These are phyloP conservation scores for Gnetum montanum DNA, from an alignment of 75 land plant species.

Conservation along the genomic window DNA sequence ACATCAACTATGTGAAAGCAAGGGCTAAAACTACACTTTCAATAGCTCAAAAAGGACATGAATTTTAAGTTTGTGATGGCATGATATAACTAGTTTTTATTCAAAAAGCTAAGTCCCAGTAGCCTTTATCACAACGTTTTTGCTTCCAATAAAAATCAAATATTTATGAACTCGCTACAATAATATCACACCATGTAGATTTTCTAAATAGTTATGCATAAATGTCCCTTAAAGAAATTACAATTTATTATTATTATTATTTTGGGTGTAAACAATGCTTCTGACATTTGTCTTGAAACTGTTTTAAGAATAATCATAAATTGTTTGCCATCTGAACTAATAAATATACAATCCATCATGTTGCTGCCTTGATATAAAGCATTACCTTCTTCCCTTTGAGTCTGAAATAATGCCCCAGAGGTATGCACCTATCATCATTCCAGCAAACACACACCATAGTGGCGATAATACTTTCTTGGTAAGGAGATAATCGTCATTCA, in stretches of 20 bases:
- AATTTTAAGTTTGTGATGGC: too few relatives aligned
- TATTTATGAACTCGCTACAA: too few relatives aligned
- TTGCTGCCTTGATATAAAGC: background rate
- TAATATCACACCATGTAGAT: too few relatives aligned
- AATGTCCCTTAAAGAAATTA: background rate
- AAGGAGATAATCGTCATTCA: constrained; percentile 58
- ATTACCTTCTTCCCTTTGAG: constrained; percentile 56
- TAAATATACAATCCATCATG: background rate
- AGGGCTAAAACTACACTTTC: too few relatives aligned
- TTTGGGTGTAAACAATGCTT: background rate
- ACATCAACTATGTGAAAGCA: too few relatives aligned
- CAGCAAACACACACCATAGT: constrained; percentile 85
- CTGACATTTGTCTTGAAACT: background rate
- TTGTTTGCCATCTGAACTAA: background rate
- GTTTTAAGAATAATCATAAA: background rate
- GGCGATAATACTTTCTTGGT: constrained; percentile 60
- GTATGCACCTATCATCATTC: constrained; percentile 82
- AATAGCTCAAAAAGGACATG: too few relatives aligned
- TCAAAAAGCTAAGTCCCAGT: too few relatives aligned
- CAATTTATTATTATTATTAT: background rate
- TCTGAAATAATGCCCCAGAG: constrained; percentile 83
- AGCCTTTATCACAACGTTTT: too few relatives aligned
- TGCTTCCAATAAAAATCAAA: too few relatives aligned
- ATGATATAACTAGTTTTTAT: too few relatives aligned
- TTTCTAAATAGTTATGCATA: too few relatives aligned